Evolutionary conservation across 2,329 filamentous ascomycete genomes (phyloP).

Genomic region (Penicillium sp.): DNA sequence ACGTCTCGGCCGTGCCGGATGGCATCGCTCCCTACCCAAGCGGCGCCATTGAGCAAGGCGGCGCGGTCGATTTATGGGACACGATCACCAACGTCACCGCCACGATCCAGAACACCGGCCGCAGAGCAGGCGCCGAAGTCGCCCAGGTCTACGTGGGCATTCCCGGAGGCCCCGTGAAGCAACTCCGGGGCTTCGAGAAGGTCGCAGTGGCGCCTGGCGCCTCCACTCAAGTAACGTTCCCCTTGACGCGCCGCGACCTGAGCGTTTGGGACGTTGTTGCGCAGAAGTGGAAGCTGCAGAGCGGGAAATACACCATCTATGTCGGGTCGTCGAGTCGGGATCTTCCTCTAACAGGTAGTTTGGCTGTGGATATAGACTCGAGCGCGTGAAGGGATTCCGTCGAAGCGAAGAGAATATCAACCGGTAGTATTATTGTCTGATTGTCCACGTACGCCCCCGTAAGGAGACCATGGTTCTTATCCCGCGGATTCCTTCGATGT

Average conservation of each 20-base stretch:
- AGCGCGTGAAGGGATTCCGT: no score
- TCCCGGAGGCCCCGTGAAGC: constrained; percentile 58
- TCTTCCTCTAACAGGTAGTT: constrained; percentile 10
- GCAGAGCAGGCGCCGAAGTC: constrained; percentile 44
- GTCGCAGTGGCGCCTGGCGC: constrained; percentile 64
- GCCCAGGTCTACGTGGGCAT: constrained; percentile 64
- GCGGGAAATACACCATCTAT: constrained; percentile 52
- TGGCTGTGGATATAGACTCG: no score
- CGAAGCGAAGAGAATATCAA: no score
- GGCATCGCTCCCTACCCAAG: constrained; percentile 43
- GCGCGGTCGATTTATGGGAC: constrained; percentile 51
- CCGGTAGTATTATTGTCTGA: no score
- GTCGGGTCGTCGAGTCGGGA: constrained; percentile 42
- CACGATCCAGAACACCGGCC: constrained; percentile 46
- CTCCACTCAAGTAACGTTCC: constrained; percentile 60
- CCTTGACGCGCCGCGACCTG: constrained; percentile 70
- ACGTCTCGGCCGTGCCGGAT: constrained; percentile 36
- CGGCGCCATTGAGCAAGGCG: constrained; percentile 47
- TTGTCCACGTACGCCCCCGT: no score
- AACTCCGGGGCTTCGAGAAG: constrained; percentile 73
- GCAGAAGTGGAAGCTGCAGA: constrained; percentile 71
- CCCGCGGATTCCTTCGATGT: no score
- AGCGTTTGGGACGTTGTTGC: constrained; percentile 71
- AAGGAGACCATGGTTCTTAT: no score
- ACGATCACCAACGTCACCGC: constrained; percentile 43